Evolutionary conservation across 257 asterid species (phyloP).

Genomic region (Catharanthus roseus): DNA sequence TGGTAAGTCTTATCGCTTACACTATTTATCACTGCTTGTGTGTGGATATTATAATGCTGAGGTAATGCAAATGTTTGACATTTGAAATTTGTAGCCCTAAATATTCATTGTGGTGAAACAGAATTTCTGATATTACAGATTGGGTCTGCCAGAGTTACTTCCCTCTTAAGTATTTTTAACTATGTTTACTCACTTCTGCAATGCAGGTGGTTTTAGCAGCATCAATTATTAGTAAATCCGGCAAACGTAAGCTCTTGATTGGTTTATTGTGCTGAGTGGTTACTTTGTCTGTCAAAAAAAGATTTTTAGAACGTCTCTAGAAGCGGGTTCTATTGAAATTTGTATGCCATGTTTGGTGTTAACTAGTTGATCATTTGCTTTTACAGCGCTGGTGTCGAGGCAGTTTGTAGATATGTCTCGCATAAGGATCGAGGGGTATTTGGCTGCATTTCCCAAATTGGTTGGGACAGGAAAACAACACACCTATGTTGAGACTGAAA

Average conservation of each 20-base stretch:
- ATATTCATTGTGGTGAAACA: background rate
- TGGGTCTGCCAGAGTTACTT: background rate
- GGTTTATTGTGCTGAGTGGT: background rate
- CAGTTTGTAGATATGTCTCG: slow-evolving; percentile 97
- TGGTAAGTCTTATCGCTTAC: slow-evolving; percentile 31
- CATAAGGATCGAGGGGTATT: slow-evolving; percentile 90
- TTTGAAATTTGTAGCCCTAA: background rate
- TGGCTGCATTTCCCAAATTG: slow-evolving; percentile 92
- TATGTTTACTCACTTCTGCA: background rate
- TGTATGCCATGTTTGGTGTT: background rate
- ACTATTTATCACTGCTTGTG: background rate
- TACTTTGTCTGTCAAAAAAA: background rate
- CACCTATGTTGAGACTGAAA: slow-evolving; percentile 87
- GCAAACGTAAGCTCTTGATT: slow-evolving; percentile 57
- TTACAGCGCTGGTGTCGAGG: slow-evolving; percentile 86
- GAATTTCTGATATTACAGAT: background rate
- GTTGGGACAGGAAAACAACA: slow-evolving; percentile 91
- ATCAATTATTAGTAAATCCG: slow-evolving; percentile 75
- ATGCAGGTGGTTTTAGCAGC: slow-evolving; percentile 93
- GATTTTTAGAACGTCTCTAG: background rate
- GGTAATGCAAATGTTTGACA: background rate
- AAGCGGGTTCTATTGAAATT: background rate
- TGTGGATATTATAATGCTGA: background rate
- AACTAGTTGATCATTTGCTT: slow-evolving; percentile 14
- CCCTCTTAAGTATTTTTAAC: background rate